Percentiles rank a stretch among this genome's conserved stretches.
These are phyloP conservation scores for Cladosporium oxysporum DNA, from an alignment of 2,329 filamentous ascomycete species.

Conservation along the genomic window DNA sequence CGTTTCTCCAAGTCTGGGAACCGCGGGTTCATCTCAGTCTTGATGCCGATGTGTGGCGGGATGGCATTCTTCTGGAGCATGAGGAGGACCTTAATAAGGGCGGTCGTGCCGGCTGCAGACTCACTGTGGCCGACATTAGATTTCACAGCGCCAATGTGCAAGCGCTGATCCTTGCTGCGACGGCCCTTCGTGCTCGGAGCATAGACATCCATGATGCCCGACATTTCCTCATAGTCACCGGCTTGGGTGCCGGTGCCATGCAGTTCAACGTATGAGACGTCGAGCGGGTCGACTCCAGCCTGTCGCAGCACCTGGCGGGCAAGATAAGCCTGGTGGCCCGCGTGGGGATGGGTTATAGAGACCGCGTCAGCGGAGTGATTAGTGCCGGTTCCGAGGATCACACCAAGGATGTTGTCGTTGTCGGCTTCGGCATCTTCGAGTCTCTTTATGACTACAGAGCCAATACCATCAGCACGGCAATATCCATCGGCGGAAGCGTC, in stretches of 20 bases:
- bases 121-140: slow-evolving; percentile 36
- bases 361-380: slow-evolving; percentile 68
- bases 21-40: slow-evolving; percentile 61
- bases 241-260: slow-evolving; percentile 41
- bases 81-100: slow-evolving; percentile 64
- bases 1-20: slow-evolving; percentile 62
- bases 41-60: slow-evolving; percentile 69
- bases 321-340: slow-evolving; percentile 27
- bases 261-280: slow-evolving; percentile 35
- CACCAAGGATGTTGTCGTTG: slow-evolving; percentile 35
- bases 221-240: slow-evolving; percentile 35
- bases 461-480: slow-evolving; percentile 35
- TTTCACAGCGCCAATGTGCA: slow-evolving; percentile 33
- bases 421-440: slow-evolving; percentile 37
- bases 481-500: slow-evolving; percentile 35
- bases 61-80: slow-evolving; percentile 66
- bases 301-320: slow-evolving; percentile 26
- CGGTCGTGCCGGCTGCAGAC: slow-evolving; percentile 45
- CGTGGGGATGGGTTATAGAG: slow-evolving; percentile 58
- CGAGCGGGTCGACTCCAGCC: slow-evolving; percentile 29
- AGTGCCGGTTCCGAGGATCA: slow-evolving; percentile 27
- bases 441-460: slow-evolving; percentile 34
- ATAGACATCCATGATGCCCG: slow-evolving; percentile 29
- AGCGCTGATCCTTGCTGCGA: slow-evolving; percentile 20
- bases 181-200: slow-evolving; percentile 23